Base-by-base conservation (phyloP, 2,329 filamentous ascomycete species). In the Venturia pyrina region DNA sequence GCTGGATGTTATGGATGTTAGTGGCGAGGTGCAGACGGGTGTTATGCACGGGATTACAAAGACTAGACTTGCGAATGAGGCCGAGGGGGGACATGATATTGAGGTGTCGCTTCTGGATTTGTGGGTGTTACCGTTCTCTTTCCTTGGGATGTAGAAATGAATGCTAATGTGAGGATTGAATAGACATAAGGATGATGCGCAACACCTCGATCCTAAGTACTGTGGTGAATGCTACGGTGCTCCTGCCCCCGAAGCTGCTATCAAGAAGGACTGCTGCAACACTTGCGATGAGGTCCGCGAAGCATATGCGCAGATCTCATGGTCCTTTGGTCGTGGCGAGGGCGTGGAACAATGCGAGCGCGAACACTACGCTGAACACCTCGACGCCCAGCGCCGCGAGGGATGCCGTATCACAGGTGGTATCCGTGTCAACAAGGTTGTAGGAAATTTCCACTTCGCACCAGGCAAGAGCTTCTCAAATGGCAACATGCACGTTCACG, bases 371-470 rank as follows among this genome's bases (percentile, higher is more conserved):
- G 86, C 86, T 68, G 90, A 97, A 78, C 89, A 88, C 71, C 83
- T 99, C 67, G 91, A 96, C 74, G 87, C 86, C 68, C 93, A 98
- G 79, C 86, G 93, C 66, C 85, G 87, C 63, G 96, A 99, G 79
- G 95, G 95, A 67, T 99, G 95, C 79, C 90, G 95, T 63, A 89
- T 99, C 69, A 92, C 97, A 76, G 95, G 95, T 67, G 86, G 87
- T 48, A 85, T 99, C 71, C 90, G 91, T 61, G 96, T 99, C 70
- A 99, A 99, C 83, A 99, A 99, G 80, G 95, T 99, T 34, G 85
- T 99, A 65, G 95, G 95, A 66, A 99, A 99, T 81, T 99, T 99
- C 84, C 95, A 99, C 78, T 89, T 99, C 72, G 95, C 96, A 0
- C 95, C 95, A 1, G 95, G 95, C 72, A 91, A 93, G 78, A 93